Base-by-base conservation (phyloP, 2,329 filamentous ascomycete species). In the Conoideocrella luteorostrata region DNA sequence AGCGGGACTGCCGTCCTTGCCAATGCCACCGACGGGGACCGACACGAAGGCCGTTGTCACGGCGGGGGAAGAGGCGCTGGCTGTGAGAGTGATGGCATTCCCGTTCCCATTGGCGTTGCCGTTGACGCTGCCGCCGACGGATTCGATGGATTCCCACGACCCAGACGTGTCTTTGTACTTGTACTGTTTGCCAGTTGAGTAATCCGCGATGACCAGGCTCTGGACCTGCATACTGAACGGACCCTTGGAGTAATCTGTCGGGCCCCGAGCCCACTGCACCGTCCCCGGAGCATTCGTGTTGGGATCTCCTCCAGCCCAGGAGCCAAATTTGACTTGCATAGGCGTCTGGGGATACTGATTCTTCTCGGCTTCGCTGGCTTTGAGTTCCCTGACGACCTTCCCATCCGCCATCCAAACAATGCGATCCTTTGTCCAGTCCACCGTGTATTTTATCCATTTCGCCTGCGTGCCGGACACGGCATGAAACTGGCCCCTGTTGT, bases 311-410 rank as follows among this genome's bases (percentile, higher is more conserved):
- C 89, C 93, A 42, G 88, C 82, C 93, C 93, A 98, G 45, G 85
- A 72, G 48, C 93, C 93, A 55, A 97, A 82, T 66, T 91, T 94
- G 67, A 97, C 70, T 66, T 89, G 85, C 88, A 95, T 95, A 4
- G 93, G 93, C 1, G 89, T 89, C 68, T 98, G 93, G 7, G 93
- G 93, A 60, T 94, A 98, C 65, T 95, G 86, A 50, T 73, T 74
- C 44, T 71, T 60, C 48, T 83, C 77, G 47, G 90, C 86, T 41
- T 86, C 81, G 39, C 68, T 72, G 32, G 80, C 77, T 37, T 75
- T 81, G 46, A 96, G 74, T 10, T 86, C 85, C 47, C 93, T 84
- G 39, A 96, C 79, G 5, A 84, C 81, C 12, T 73, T 78, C 45
- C 84, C 86, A 59, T 86, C 86, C 49, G 95, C 86, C 50, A 83